Evolutionary conservation across 345 rosid genomes (phyloP), one percentile per base, ranked within the genome.

Genomic region (Nasturtium officinale): DNA sequence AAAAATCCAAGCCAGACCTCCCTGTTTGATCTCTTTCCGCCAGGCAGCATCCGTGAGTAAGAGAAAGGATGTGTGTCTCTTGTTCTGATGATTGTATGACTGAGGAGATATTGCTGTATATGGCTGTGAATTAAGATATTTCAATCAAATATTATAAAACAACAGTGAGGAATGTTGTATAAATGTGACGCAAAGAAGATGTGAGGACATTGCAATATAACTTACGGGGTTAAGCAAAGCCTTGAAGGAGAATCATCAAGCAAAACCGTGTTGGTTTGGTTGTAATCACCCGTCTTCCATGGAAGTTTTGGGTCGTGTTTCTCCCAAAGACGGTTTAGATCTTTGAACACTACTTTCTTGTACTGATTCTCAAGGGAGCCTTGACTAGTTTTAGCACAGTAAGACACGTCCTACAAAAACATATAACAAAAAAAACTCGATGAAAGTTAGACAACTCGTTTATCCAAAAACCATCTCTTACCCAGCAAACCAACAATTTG

Each of bases 161-260:
- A 40, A 23, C 17, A 4, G 32, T 6, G 9, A 56, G 43, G 0
- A 7, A 0, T 13, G 58, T 25, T 67, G 28, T 9, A 5, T 4
- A 68, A 67, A 30, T 48, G 60, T 35, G 21, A 95, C 66, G 4
- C 9, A 32, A 38, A 29, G 65, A 37, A 66, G 30, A 55, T 46
- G 17, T 8, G 21, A 52, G 20, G 12, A 42, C 4, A n/a, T 25
- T 30, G 35, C 45, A 17, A 37, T 7, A 62, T 12, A 78, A 81
- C 95, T 86, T 80, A 91, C 97, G 5, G 97, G 97, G 77, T 95
- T 95, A 77, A 91, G 93, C 86, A 95, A 83, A 9, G 96, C 89
- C 75, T 95, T 95, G 91, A 85, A 16, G 97, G 99, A 77, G 96
- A 89, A 79, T 95, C 99, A 48, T 91, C 97, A 30, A 91, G 58